Evolutionary conservation across 2,329 filamentous ascomycete genomes (phyloP).

Genomic region (Dothidotthia symphoricarpi): DNA sequence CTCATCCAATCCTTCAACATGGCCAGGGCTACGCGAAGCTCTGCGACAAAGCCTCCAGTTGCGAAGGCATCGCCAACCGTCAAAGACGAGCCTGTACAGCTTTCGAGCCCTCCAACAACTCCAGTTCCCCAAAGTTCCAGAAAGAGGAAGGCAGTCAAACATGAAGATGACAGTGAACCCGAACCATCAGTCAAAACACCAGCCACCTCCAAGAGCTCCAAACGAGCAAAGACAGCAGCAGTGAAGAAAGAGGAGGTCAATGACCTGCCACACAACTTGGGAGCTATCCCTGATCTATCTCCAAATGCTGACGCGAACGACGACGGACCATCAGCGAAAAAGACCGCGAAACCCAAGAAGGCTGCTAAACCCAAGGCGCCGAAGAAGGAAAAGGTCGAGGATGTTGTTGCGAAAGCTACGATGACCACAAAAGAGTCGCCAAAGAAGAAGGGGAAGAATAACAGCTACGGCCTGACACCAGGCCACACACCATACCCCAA

Average conservation of each 20-base stretch:
- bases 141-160: slow-evolving; percentile 30
- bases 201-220: slow-evolving; percentile 29
- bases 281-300: slow-evolving; percentile 26
- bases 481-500: slow-evolving; percentile 66
- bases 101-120: slow-evolving; percentile 47
- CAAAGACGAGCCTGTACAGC: slow-evolving; percentile 35
- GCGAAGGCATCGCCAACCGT: slow-evolving; percentile 7
- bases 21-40: slow-evolving; percentile 34
- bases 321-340: slow-evolving; percentile 11
- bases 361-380: slow-evolving; percentile 11
- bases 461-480: slow-evolving; percentile 47
- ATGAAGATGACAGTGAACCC: slow-evolving; percentile 10
- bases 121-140: slow-evolving; percentile 31
- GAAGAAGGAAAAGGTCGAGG: slow-evolving; percentile 23
- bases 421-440: slow-evolving; percentile 30
- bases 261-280: slow-evolving; percentile 59
- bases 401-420: slow-evolving; percentile 27
- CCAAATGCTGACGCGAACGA: slow-evolving; percentile 8
- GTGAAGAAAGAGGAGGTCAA: slow-evolving; percentile 42
- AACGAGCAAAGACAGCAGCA: slow-evolving; percentile 38
- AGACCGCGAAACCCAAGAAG: slow-evolving; percentile 22
- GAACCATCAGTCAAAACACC: slow-evolving; percentile 3
- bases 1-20: slow-evolving; percentile 17
- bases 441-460: slow-evolving; percentile 39
- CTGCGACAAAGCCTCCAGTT: slow-evolving; percentile 17